Percentiles rank a stretch among this genome's conserved stretches.
phyloP scores from a whole-genome alignment of 371 early-diverging fungal species.

The Mucor mucedo region DNA sequence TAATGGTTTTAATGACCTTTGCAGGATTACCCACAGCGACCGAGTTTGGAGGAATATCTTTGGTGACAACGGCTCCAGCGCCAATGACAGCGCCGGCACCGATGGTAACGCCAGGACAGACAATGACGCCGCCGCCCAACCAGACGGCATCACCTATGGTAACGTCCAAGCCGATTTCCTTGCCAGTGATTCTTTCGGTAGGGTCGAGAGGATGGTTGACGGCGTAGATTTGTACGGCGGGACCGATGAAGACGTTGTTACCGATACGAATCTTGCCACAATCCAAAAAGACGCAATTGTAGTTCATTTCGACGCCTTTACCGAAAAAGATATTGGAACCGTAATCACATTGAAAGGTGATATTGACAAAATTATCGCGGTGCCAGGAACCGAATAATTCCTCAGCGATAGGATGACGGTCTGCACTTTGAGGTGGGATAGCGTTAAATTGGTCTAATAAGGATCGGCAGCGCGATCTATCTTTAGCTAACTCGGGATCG shows the following conservation, averaged over 20 bases:
- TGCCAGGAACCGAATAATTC: conserved; percentile 62
- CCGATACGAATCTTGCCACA: conserved; percentile 70
- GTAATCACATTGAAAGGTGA: conserved; percentile 73
- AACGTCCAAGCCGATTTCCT: conserved; percentile 32
- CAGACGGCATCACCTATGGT: conserved; percentile 73
- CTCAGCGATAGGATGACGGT: conserved; percentile 42
- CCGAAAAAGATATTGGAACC: conserved; percentile 78
- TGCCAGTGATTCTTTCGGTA: conserved; percentile 27
- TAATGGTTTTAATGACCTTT: conserved; percentile 50
- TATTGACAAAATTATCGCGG: conserved; percentile 59
- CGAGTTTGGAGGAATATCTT: conserved; percentile 73
- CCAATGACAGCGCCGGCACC: conserved; percentile 71
- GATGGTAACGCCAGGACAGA: conserved; percentile 85
- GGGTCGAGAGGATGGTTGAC: conserved; percentile 80
- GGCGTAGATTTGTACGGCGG: conserved; percentile 77
- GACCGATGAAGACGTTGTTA: conserved; percentile 71
- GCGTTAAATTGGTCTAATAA: conserved; percentile 52
- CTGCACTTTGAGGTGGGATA: conserved; percentile 26
- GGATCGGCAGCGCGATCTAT: conserved; percentile 49
- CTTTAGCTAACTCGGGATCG: conserved; percentile 60
- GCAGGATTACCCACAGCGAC: conserved; percentile 90
- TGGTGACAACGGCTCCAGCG: conserved; percentile 76
- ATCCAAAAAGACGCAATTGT: conserved; percentile 72
- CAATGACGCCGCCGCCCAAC: conserved; percentile 74
- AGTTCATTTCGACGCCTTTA: conserved; percentile 69